These are phyloP conservation scores for Orbilia brochopaga DNA, from an alignment of 2,329 filamentous ascomycete species.

Conservation along the genomic window DNA sequence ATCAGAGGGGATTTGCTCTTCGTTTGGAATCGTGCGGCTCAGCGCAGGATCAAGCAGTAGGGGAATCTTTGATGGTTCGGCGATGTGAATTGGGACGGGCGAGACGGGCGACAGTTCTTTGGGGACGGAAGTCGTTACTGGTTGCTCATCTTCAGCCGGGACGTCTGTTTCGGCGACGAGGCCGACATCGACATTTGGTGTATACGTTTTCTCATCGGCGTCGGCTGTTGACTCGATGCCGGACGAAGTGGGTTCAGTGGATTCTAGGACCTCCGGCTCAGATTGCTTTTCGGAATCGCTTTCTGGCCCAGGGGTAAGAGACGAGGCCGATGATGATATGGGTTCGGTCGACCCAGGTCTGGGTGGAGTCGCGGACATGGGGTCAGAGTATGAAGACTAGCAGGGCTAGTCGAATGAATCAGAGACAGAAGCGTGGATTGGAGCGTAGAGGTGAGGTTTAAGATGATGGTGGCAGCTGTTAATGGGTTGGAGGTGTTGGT, in stretches of 20 bases:
- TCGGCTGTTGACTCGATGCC: neutral
- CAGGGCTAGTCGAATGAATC: neutral
- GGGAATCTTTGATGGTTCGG: slow-evolving; percentile 72
- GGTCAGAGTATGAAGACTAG: slow-evolving; percentile 18
- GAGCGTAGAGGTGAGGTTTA: slow-evolving; percentile 1
- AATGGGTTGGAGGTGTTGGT: slow-evolving; percentile 7
- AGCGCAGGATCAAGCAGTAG: slow-evolving; percentile 74
- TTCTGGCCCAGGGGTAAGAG: slow-evolving; percentile 19
- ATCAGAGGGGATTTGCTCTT: slow-evolving; percentile 41
- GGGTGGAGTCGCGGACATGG: slow-evolving; percentile 45
- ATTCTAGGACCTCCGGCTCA: slow-evolving; percentile 22
- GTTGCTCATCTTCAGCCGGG: slow-evolving; percentile 33
- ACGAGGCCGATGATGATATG: slow-evolving; percentile 42
- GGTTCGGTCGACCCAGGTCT: slow-evolving; percentile 45
- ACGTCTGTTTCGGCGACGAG: slow-evolving; percentile 32
- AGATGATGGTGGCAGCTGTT: slow-evolving; percentile 1
- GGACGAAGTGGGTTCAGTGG: slow-evolving; percentile 9
- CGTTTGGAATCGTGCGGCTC: slow-evolving; percentile 56
- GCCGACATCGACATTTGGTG: slow-evolving; percentile 27
- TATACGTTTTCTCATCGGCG: slow-evolving; percentile 31
- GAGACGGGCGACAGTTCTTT: slow-evolving; percentile 66
- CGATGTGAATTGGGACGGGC: slow-evolving; percentile 72
- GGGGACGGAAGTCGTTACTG: slow-evolving; percentile 36
- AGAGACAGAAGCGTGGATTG: neutral
- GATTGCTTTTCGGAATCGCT: slow-evolving; percentile 17